These are phyloP conservation scores for Podaxis pistillaris DNA, from an alignment of 768 basidiomycete genomes.

Conservation along the genomic window DNA sequence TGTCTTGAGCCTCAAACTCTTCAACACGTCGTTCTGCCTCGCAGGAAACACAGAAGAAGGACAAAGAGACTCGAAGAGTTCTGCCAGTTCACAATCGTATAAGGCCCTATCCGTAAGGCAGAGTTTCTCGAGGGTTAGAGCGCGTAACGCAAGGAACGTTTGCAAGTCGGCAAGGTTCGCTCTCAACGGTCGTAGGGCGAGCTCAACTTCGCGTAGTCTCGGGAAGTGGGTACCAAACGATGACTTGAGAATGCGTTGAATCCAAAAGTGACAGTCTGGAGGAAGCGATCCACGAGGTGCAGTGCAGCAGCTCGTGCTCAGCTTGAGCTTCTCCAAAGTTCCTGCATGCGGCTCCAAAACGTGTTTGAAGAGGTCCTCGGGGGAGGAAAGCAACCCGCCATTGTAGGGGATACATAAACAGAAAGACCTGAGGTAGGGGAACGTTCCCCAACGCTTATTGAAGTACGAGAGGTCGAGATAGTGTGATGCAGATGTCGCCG, in stretches of 20 bases:
- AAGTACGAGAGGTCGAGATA: constrained; percentile 39
- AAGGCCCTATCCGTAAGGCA: constrained; percentile 37
- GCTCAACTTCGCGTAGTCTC: constrained; percentile 28
- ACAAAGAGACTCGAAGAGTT: constrained; percentile 25
- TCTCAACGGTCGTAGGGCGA: constrained; percentile 40
- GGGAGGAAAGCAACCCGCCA: constrained; percentile 38
- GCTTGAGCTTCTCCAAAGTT: constrained; percentile 34
- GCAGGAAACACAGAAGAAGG: not conserved
- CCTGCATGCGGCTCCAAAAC: constrained; percentile 30
- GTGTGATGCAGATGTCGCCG: constrained; percentile 33
- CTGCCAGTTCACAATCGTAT: constrained; percentile 26
- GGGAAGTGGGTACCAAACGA: constrained; percentile 27
- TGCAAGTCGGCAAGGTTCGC: constrained; percentile 28
- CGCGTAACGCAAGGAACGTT: constrained; percentile 29
- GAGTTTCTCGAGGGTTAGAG: constrained; percentile 29
- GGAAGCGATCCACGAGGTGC: constrained; percentile 19
- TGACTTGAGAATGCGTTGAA: constrained; percentile 35
- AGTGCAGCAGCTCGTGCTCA: constrained; percentile 32
- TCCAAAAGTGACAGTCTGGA: constrained; percentile 37
- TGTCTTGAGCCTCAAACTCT: constrained; percentile 12
- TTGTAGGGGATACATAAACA: constrained; percentile 44
- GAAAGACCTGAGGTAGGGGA: constrained; percentile 37
- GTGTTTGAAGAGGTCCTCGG: constrained; percentile 31
- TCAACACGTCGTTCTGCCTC: not conserved
- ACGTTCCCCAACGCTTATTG: constrained; percentile 34